Evolutionary conservation across 1,284 basidiomycete species (phyloP).

Genomic region (Hemileia vastatrix): DNA sequence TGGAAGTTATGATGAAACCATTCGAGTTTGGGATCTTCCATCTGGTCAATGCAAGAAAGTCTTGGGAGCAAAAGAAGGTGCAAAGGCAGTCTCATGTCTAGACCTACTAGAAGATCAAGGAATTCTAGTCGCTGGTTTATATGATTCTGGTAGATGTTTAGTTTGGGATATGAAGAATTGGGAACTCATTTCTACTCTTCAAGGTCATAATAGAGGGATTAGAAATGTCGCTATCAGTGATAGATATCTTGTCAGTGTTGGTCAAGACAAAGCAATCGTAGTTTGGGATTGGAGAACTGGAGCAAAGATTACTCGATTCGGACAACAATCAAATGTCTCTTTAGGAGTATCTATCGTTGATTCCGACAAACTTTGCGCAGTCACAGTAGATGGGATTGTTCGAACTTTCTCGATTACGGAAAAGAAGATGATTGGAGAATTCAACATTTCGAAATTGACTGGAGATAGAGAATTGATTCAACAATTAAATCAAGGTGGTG

Average conservation of each 20-base stretch:
- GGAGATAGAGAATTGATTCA: conserved; percentile 57
- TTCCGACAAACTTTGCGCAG: conserved; percentile 60
- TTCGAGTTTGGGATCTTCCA: conserved; percentile 75
- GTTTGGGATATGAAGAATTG: conserved; percentile 28
- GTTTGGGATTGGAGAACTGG: conserved; percentile 64
- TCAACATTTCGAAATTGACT: conserved; percentile 71
- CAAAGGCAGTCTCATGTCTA: conserved; percentile 74
- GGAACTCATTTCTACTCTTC: conserved; percentile 54
- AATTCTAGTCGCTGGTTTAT: conserved; percentile 82
- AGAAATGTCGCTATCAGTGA: conserved; percentile 76
- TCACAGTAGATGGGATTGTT: conserved; percentile 84
- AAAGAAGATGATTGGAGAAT: conserved; percentile 81
- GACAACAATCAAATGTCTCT: conserved; percentile 83
- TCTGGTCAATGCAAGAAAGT: conserved; percentile 69
- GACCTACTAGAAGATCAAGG: conserved; percentile 75
- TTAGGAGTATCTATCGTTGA: conserved; percentile 76
- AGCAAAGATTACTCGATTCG: conserved; percentile 76
- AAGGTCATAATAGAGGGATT: conserved; percentile 56
- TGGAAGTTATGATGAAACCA: conserved; percentile 74
- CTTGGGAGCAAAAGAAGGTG: conserved; percentile 62
- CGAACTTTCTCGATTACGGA: conserved; percentile 76
- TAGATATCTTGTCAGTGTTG: conserved; percentile 74
- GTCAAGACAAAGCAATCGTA: conserved; percentile 76
- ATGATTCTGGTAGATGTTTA: conserved; percentile 65
- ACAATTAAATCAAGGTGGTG: conserved; percentile 45